Evolutionary conservation across 2,329 filamentous ascomycete genomes (phyloP).

Genomic region (Chaetothyriales sp.): DNA sequence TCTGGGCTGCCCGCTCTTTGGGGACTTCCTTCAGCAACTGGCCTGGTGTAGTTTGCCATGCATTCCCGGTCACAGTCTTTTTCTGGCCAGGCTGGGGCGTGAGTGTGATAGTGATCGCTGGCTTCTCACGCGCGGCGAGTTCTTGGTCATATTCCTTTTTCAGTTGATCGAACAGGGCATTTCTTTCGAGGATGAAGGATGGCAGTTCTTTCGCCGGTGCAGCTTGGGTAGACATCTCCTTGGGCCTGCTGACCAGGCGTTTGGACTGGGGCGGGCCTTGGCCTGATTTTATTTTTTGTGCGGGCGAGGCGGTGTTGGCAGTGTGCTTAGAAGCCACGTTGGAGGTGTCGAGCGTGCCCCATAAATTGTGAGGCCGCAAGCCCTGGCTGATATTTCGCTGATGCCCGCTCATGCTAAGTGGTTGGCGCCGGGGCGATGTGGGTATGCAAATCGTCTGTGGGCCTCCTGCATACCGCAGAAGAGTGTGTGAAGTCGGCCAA

Average conservation of each 20-base stretch:
- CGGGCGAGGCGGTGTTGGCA: slow-evolving; percentile 16
- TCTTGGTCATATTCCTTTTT: slow-evolving; percentile 74
- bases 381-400: not conserved
- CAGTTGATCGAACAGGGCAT: slow-evolving; percentile 75
- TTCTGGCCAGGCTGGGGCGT: slow-evolving; percentile 27
- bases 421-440: not conserved
- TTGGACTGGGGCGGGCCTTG: slow-evolving; percentile 22
- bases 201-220: slow-evolving; percentile 35
- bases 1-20: slow-evolving; percentile 69
- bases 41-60: slow-evolving; percentile 84
- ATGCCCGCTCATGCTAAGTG: not conserved
- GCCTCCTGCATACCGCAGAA: slow-evolving; percentile 1
- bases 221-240: slow-evolving; percentile 18
- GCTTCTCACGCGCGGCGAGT: slow-evolving; percentile 37
- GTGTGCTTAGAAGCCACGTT: slow-evolving; percentile 12
- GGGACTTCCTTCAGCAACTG: slow-evolving; percentile 65
- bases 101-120: slow-evolving; percentile 35
- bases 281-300: slow-evolving; percentile 16
- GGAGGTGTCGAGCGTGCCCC: slow-evolving; percentile 13
- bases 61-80: slow-evolving; percentile 45
- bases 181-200: slow-evolving; percentile 66
- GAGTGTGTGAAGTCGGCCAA: not conserved
- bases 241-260: slow-evolving; percentile 13
- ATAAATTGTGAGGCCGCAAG: slow-evolving; percentile 16
- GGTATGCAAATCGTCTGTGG: not conserved